These are phyloP conservation scores for Microdochium paspali DNA, from an alignment of 2,329 filamentous ascomycete genomes.

Conservation along the genomic window DNA sequence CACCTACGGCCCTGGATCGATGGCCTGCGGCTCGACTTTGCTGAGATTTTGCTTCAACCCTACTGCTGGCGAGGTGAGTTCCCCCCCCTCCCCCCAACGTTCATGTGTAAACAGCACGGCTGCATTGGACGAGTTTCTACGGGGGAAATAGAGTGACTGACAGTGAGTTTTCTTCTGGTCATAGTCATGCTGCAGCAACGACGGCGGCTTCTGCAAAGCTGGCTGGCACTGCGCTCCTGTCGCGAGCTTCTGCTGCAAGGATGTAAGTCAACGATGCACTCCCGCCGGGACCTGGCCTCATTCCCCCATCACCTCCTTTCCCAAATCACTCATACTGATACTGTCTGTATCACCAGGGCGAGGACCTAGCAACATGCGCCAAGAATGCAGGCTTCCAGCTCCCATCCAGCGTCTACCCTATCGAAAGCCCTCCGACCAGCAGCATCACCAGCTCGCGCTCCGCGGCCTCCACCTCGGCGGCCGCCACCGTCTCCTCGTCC, in stretches of 20 bases:
- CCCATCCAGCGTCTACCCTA: constrained; percentile 7
- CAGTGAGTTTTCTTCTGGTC: neutral
- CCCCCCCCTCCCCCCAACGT: constrained; percentile 4
- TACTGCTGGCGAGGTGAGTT: constrained; percentile 20
- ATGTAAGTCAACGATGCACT: constrained; percentile 20
- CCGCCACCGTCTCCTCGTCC: neutral
- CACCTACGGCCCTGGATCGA: constrained; percentile 21
- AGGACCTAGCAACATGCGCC: constrained; percentile 23
- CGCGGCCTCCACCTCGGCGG: neutral
- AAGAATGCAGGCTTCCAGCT: constrained; percentile 21
- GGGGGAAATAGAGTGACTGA: too few relatives aligned
- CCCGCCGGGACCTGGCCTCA: too few relatives aligned
- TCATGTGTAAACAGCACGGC: too few relatives aligned
- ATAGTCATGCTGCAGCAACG: constrained; percentile 24
- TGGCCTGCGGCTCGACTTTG: constrained; percentile 17
- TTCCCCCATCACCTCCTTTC: too few relatives aligned
- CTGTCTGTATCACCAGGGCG: constrained; percentile 14
- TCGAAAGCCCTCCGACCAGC: constrained; percentile 4
- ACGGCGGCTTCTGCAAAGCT: constrained; percentile 23
- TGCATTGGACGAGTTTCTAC: too few relatives aligned
- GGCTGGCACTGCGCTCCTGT: constrained; percentile 27
- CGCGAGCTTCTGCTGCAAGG: constrained; percentile 25
- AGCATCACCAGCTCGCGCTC: constrained; percentile 1
- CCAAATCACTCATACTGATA: neutral
- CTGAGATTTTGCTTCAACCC: constrained; percentile 25